phyloP scores from a whole-genome alignment of 1,284 basidiomycete species.

The Ustilago nuda region DNA sequence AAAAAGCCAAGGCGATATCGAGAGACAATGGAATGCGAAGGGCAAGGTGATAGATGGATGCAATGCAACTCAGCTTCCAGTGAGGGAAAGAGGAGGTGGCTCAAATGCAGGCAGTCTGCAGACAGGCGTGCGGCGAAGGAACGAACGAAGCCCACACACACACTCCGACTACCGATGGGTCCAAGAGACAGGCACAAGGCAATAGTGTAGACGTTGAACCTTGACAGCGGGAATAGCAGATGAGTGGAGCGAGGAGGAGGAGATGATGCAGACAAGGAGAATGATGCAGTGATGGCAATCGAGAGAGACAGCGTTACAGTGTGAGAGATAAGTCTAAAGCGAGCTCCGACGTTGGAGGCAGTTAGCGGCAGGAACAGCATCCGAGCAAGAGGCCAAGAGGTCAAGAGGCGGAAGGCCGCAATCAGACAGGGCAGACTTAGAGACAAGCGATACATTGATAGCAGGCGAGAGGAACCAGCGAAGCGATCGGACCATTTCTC shows the following conservation, averaged over 20 bases:
- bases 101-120: conserved; percentile 13
- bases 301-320: background rate
- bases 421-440: background rate
- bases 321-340: conserved; percentile 2
- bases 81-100: conserved; percentile 8
- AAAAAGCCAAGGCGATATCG: conserved; percentile 9
- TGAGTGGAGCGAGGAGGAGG: background rate
- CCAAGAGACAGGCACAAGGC: background rate
- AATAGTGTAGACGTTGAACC: conserved; percentile 9
- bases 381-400: background rate
- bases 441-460: background rate
- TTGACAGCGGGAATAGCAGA: background rate
- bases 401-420: background rate
- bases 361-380: conserved; percentile 2
- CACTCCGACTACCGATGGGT: background rate
- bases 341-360: conserved; percentile 1
- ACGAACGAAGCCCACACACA: background rate
- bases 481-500: background rate
- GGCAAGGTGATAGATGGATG: conserved; percentile 4
- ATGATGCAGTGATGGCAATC: background rate
- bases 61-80: background rate
- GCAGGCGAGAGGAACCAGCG: background rate
- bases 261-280: background rate
- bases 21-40: conserved; percentile 6
- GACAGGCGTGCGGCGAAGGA: conserved; percentile 3